Percentiles rank a stretch among this genome's conserved stretches.
These are phyloP conservation scores for Stachybotrys chlorohalonatus DNA, from an alignment of 2,329 filamentous ascomycete species.

Conservation along the genomic window DNA sequence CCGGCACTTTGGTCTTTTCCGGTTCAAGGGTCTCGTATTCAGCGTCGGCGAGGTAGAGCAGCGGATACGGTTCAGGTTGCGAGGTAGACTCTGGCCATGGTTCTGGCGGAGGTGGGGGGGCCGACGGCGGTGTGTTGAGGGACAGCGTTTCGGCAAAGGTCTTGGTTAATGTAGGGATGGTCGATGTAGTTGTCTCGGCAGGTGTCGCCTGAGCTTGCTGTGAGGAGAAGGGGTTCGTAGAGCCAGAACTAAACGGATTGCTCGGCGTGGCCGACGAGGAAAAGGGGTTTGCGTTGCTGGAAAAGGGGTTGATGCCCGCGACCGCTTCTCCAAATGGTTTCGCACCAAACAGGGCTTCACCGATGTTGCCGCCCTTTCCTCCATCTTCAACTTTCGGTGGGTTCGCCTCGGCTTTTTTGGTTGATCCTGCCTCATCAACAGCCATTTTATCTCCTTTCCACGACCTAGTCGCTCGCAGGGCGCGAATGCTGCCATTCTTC, in stretches of 20 bases:
- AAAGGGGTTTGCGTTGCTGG: constrained; percentile 42
- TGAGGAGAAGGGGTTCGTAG: constrained; percentile 18
- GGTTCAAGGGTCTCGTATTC: constrained; percentile 82
- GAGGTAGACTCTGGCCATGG: constrained; percentile 65
- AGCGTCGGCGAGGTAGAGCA: constrained; percentile 74
- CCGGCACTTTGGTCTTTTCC: constrained; percentile 38
- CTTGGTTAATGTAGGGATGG: constrained; percentile 33
- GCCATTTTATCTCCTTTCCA: constrained; percentile 28
- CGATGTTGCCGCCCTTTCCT: constrained; percentile 27
- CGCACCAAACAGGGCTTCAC: constrained; percentile 62
- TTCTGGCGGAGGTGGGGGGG: constrained; percentile 35
- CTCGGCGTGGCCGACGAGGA: constrained; percentile 16
- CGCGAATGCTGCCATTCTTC: constrained; percentile 73
- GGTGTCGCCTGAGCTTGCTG: constrained; percentile 23
- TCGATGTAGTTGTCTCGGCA: constrained; percentile 15
- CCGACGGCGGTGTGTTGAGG: constrained; percentile 47
- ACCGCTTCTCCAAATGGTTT: constrained; percentile 33
- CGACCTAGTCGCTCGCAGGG: constrained; percentile 58
- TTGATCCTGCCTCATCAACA: constrained; percentile 12
- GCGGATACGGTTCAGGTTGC: constrained; percentile 64
- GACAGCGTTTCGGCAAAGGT: constrained; percentile 70
- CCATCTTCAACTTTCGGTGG: constrained; percentile 28
- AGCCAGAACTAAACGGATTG: constrained; percentile 20
- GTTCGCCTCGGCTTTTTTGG: constrained; percentile 22
- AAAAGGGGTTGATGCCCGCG: constrained; percentile 49